Percentiles rank a stretch among this genome's conserved stretches.
These are phyloP conservation scores for Dichotomocladium elegans DNA, from an alignment of 371 early-diverging fungal species.

Conservation along the genomic window DNA sequence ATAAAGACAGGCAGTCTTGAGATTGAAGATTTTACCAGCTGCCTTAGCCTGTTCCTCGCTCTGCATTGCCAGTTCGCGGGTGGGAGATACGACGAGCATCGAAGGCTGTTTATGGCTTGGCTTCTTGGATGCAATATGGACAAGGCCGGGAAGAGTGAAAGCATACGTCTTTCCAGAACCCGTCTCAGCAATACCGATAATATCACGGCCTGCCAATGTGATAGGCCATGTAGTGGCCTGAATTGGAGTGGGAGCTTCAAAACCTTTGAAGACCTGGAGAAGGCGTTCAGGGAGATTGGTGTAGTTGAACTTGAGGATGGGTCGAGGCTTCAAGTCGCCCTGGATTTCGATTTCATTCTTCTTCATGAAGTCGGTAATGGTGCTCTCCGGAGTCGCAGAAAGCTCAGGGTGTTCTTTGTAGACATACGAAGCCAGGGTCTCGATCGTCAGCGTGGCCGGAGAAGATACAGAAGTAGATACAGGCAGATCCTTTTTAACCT, in stretches of 20 bases:
- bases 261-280: conserved; percentile 78
- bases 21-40: conserved; percentile 69
- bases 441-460: neutral
- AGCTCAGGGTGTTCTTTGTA: conserved; percentile 35
- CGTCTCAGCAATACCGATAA: conserved; percentile 83
- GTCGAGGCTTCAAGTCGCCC: conserved; percentile 65
- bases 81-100: conserved; percentile 88
- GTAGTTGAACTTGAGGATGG: conserved; percentile 74
- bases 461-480: too few species aligned
- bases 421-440: conserved; percentile 22
- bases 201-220: conserved; percentile 66
- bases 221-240: conserved; percentile 94
- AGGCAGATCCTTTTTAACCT: too few species aligned
- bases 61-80: conserved; percentile 96
- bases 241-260: conserved; percentile 91
- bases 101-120: conserved; percentile 46
- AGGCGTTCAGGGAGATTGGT: conserved; percentile 70
- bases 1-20: conserved; percentile 75
- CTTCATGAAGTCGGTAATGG: conserved; percentile 56
- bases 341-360: conserved; percentile 65
- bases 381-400: conserved; percentile 31
- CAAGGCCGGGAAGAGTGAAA: conserved; percentile 92
- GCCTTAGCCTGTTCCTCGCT: conserved; percentile 67
- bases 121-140: conserved; percentile 54
- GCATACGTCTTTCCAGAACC: conserved; percentile 93